Base-by-base conservation (phyloP, 2,329 filamentous ascomycete genomes). In the Beauveria caledonica region DNA sequence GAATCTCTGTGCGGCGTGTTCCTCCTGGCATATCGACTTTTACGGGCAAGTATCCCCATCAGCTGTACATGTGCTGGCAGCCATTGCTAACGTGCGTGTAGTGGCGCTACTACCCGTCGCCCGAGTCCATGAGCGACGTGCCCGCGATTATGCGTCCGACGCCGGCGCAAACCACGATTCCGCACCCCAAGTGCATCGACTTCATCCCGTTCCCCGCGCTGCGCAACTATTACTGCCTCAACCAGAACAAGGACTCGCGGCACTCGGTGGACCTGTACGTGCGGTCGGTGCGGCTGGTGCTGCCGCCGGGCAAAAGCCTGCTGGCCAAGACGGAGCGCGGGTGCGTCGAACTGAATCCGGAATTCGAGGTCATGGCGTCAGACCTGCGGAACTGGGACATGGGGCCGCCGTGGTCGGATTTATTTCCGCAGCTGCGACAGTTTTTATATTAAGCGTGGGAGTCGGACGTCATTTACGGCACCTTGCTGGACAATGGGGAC, bases 1-100 rank as follows among this genome's bases (percentile, higher is more conserved):
- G 67, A 68, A 51, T 65, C 67, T 5, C 44, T 68, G 15, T 64
- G 67, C 15, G 67, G 67, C 3, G 39, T 68, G 4, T 68, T 68
- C 39, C 64, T 68, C 23, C 62, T 68, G 21, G 61, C 63, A 13
- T 68, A 68, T 36, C 60, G 67, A 13, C 61, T 68, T 1, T 62
- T 68, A 59, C 62, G 67, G 25, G 67, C 68, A 56, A 21, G 64
- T 60, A 33, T 19, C 40, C 10, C 33, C 10, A 15, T 36, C 11
- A 15, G 5, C 6, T 36, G 13, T 36, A 36, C 33, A 42, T 19
- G 17, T 42, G 15, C 7, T 29, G 25, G 10, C 9, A n/a, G 25
- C 17, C 48, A 17, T 25, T 27, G 25, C 15, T n/a, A n/a, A 17
- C 19, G 8, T 13, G 17, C 25, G 4, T 11, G 10, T 27, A 65